Conservation (phyloP, 257 asterid genomes). For the Schizonepeta tenuifolia region DNA sequence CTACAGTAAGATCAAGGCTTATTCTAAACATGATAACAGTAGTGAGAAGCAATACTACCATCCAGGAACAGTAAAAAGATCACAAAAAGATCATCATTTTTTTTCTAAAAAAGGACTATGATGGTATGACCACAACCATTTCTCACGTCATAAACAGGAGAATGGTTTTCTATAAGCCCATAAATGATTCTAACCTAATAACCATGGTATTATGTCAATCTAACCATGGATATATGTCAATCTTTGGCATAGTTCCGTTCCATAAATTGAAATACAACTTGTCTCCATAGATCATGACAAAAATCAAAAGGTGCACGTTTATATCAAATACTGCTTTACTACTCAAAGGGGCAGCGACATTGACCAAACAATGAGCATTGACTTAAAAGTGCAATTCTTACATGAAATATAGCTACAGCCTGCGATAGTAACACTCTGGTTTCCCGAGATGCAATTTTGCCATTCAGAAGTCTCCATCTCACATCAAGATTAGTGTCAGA, state of each 20-base stretch:
- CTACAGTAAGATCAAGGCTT: neutral
- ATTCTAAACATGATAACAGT: neutral
- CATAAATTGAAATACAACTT: neutral
- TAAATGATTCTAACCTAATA: slow-evolving; percentile 4
- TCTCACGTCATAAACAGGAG: slow-evolving; percentile 2
- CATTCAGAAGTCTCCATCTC: slow-evolving; percentile 94
- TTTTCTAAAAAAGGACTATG: slow-evolving; percentile 7
- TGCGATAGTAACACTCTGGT: slow-evolving; percentile 77
- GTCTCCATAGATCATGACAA: slow-evolving; percentile 14
- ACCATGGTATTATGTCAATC: no score
- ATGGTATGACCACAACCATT: slow-evolving; percentile 8
- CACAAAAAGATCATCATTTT: neutral
- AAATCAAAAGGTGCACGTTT: slow-evolving; percentile 3
- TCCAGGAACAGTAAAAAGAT: neutral
- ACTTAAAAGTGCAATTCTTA: slow-evolving; percentile 41
- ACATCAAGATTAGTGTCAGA: slow-evolving; percentile 60
- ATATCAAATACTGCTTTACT: slow-evolving; percentile 17
- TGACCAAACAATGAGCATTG: slow-evolving; percentile 13
- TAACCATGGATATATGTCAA: slow-evolving; percentile 17
- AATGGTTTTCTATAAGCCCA: slow-evolving; percentile 17
- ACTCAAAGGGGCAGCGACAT: slow-evolving; percentile 11
- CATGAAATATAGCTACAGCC: slow-evolving; percentile 97
- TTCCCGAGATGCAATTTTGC: slow-evolving; percentile 77
- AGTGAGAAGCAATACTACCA: slow-evolving; percentile 4
- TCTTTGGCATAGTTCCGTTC: slow-evolving; percentile 15